Evolutionary conservation across 73 alveolate genomes (phyloP).

Genomic region (Paramecium sonneborni): DNA sequence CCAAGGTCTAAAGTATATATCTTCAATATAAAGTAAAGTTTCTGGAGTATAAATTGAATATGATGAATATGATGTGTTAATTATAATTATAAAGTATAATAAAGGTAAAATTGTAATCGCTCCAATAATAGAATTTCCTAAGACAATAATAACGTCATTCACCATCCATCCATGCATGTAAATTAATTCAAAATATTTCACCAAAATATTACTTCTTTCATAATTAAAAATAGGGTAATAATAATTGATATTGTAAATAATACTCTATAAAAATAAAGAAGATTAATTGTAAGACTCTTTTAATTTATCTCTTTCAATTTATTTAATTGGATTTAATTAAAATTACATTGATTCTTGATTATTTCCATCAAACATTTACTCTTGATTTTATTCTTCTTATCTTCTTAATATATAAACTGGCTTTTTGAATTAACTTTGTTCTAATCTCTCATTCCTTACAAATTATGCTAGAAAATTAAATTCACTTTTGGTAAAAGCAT

Average conservation of each 20-base stretch:
- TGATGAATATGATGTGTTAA: constrained; percentile 3
- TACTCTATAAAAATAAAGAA: neutral
- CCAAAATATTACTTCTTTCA: neutral
- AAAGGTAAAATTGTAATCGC: neutral
- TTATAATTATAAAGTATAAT: neutral
- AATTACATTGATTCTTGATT: no score
- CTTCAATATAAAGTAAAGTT: neutral
- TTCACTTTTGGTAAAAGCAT: neutral
- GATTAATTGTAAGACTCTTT: neutral
- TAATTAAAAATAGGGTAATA: neutral
- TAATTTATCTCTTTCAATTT: neutral
- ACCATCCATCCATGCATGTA: constrained; percentile 24
- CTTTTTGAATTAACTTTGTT: neutral
- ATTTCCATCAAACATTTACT: no score
- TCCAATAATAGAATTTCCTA: neutral
- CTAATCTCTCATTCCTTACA: neutral
- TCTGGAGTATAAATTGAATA: constrained; percentile 13
- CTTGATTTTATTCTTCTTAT: neutral
- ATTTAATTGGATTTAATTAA: constrained; percentile 18
- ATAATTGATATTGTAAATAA: no score
- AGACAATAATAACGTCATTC: neutral
- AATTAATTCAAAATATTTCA: constrained; percentile 13
- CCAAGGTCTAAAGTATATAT: constrained; percentile 13
- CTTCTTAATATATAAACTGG: constrained; percentile 37
- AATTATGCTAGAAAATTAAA: neutral